Base-by-base conservation (phyloP, 139 green algal species). In the Eudorina sp. region DNA sequence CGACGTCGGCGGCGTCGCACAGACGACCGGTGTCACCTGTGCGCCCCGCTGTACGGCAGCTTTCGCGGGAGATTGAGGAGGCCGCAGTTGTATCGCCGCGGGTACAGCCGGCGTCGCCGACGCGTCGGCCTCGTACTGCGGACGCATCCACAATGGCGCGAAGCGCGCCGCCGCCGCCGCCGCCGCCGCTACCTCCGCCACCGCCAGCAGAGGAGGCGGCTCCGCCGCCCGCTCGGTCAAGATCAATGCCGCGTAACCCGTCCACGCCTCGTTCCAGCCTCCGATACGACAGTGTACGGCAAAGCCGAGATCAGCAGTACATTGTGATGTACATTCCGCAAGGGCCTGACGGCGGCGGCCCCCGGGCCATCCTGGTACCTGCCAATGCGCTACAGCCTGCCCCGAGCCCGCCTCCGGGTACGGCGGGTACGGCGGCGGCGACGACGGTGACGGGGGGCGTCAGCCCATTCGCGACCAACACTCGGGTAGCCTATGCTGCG, bases 281-380 rank as follows among this genome's bases (percentile, higher is more conserved):
- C n/a, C n/a, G n/a, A n/a, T n/a, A n/a, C n/a, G n/a, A n/a, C n/a
- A n/a, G n/a, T n/a, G n/a, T n/a, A n/a, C n/a, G n/a, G n/a, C 23
- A 66, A 66, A 66, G 4, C 29, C 23, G 27, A 40, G 31, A 72
- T 13, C 62, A 87, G 60, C 64, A 75, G n/a, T 87, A 79, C 31
- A 64, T 87, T 25, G 45, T 87, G n/a, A 51, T 87, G 31, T 87
- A 87, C 45, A 13, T 79, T 31, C 81, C 81, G 4, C 45, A 78
- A 53, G 64, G 81, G 13, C 81, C 81, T 3, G 64, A 68, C 34
- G 64, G 81, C 31, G 45, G 62, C 34, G 64, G 64, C 43, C 45
- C 81, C 2, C n/a, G 46, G 19, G 81, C 81, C 18, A 75, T 87
- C 62, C 81, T 87, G 29, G 66, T 87, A 3, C 81, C 81, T 3